These are phyloP conservation scores for Ramicandelaber brevisporus DNA, from an alignment of 192 early-diverging fungal species.

Conservation along the genomic window DNA sequence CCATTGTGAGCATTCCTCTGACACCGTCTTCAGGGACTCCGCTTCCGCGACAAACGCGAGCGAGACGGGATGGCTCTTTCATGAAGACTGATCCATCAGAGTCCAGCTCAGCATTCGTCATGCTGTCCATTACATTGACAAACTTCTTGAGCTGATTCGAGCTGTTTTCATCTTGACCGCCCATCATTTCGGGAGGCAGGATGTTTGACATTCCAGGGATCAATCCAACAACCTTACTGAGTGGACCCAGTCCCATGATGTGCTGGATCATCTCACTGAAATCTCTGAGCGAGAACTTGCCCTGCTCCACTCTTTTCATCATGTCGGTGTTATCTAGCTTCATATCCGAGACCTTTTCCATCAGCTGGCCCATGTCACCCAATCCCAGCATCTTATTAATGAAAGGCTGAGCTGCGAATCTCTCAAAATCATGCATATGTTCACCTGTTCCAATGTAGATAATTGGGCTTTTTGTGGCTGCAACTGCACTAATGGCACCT, in stretches of 20 bases:
- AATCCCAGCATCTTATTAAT: constrained; percentile 85
- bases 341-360: constrained; percentile 74
- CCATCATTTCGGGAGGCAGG: constrained; percentile 24
- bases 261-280: constrained; percentile 85
- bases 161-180: constrained; percentile 31
- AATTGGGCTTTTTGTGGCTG: constrained; percentile 78
- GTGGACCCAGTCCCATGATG: constrained; percentile 72
- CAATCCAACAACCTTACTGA: constrained; percentile 75
- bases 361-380: constrained; percentile 69
- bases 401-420: constrained; percentile 69
- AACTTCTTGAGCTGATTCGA: constrained; percentile 34
- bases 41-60: constrained; percentile 60
- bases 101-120: constrained; percentile 73
- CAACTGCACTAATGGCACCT: constrained; percentile 94
- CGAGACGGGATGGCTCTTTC: constrained; percentile 37
- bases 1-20: constrained; percentile 54
- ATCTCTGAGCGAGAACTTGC: constrained; percentile 70
- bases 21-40: constrained; percentile 63
- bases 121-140: constrained; percentile 88
- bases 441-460: constrained; percentile 94
- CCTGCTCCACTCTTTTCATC: constrained; percentile 73
- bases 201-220: constrained; percentile 53
- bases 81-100: constrained; percentile 67
- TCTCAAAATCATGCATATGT: constrained; percentile 85
- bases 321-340: constrained; percentile 65